These are phyloP conservation scores for Boletus tylopilopsis DNA, from an alignment of 768 basidiomycete genomes.

Conservation along the genomic window DNA sequence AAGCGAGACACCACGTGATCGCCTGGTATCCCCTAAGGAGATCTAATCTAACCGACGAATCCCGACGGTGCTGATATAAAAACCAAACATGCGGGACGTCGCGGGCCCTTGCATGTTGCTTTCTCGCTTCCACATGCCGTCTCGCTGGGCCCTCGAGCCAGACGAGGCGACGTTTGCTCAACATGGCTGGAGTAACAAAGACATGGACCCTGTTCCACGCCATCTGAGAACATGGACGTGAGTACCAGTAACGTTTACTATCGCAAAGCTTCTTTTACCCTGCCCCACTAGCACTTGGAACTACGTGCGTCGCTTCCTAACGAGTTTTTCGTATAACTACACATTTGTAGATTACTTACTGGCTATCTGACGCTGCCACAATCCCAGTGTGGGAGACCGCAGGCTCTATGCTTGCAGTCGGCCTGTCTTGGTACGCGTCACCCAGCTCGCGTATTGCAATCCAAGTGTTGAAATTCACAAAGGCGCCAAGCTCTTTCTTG, in stretches of 20 bases:
- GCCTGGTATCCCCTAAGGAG: too few species aligned
- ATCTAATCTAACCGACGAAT: conserved; percentile 19
- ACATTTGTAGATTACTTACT: conserved; percentile 19
- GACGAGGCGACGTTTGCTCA: conserved; percentile 49
- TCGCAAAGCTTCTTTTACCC: background rate
- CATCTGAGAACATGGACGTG: conserved; percentile 60
- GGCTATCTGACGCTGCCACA: conserved; percentile 26
- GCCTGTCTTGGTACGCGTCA: conserved; percentile 58
- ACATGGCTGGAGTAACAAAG: conserved; percentile 64
- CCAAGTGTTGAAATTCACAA: background rate
- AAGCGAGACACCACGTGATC: conserved; percentile 24
- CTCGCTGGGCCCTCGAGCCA: conserved; percentile 49
- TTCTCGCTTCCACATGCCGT: conserved; percentile 23
- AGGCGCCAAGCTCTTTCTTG: conserved; percentile 67
- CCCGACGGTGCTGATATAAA: too few species aligned
- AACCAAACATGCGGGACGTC: too few species aligned
- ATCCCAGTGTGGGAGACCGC: conserved; percentile 40
- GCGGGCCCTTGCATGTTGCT: background rate
- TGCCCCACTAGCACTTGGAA: conserved; percentile 44
- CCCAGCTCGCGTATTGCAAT: background rate
- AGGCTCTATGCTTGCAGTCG: conserved; percentile 72
- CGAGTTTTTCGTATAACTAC: conserved; percentile 28
- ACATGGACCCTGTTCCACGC: conserved; percentile 72
- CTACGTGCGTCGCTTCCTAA: conserved; percentile 56
- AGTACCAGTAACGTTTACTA: conserved; percentile 1